These are phyloP conservation scores for Isatis tinctoria DNA, from an alignment of 345 rosid genomes.

Conservation along the genomic window DNA sequence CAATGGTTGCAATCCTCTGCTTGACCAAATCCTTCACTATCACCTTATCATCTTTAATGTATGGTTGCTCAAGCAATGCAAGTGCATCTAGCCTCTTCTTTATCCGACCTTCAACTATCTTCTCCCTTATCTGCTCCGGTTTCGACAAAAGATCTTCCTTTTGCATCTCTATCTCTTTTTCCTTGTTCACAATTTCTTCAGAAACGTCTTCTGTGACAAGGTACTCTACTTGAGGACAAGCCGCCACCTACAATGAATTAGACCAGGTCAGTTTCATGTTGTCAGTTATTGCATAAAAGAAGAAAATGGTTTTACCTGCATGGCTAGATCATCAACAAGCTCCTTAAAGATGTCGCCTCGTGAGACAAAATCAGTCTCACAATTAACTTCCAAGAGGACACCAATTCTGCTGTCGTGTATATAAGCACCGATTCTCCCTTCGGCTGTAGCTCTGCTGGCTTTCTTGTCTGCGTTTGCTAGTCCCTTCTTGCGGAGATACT, in stretches of 20 bases:
- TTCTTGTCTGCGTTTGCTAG: constrained; percentile 93
- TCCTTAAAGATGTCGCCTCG: constrained; percentile 94
- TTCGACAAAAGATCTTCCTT: constrained; percentile 89
- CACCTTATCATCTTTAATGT: constrained; percentile 85
- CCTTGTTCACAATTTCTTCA: constrained; percentile 73
- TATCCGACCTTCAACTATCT: constrained; percentile 90
- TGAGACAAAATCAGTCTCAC: constrained; percentile 96
- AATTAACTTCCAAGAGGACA: constrained; percentile 84
- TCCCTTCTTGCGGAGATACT: constrained; percentile 91
- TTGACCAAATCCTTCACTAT: constrained; percentile 83
- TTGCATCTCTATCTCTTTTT: constrained; percentile 89
- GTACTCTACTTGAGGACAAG: constrained; percentile 85
- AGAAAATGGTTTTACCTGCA: constrained; percentile 47
- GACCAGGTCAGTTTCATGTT: neutral
- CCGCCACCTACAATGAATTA: constrained; percentile 60
- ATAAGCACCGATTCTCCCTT: constrained; percentile 93
- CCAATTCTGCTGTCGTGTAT: constrained; percentile 96
- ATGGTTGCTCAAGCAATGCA: constrained; percentile 92
- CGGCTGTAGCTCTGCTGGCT: constrained; percentile 85
- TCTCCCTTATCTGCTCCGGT: constrained; percentile 87
- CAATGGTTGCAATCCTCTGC: constrained; percentile 88
- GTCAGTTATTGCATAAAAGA: neutral
- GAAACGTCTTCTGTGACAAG: constrained; percentile 83
- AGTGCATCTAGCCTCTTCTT: constrained; percentile 83
- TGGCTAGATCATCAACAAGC: constrained; percentile 82